Evolutionary conservation across 2,329 filamentous ascomycete species (phyloP).

Genomic region (Aulographum hederae): DNA sequence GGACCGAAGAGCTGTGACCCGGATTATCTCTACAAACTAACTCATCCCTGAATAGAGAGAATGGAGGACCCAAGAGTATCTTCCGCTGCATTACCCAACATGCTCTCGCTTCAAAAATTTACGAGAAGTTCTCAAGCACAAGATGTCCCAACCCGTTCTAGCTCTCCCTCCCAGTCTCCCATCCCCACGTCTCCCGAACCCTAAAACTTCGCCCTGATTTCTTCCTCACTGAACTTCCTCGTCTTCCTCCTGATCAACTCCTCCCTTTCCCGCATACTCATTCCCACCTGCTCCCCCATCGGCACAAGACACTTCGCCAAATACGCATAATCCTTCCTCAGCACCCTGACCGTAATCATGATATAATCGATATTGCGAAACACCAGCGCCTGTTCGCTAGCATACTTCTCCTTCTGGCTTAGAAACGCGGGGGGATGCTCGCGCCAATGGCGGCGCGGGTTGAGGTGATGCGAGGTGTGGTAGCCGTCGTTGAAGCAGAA

Average conservation of each 20-base stretch:
- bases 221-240: conserved; percentile 44
- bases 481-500: conserved; percentile 74
- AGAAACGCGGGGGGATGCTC: conserved; percentile 61
- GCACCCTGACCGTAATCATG: conserved; percentile 50
- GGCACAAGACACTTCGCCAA: conserved; percentile 56
- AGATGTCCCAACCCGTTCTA: too few species aligned
- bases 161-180: too few species aligned
- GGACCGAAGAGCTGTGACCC: too few species aligned
- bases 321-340: conserved; percentile 53
- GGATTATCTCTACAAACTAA: too few species aligned
- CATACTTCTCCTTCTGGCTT: conserved; percentile 48
- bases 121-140: too few species aligned
- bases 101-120: too few species aligned
- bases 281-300: conserved; percentile 49
- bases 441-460: conserved; percentile 63
- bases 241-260: conserved; percentile 47
- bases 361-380: conserved; percentile 72
- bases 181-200: too few species aligned
- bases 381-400: conserved; percentile 48
- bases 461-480: conserved; percentile 65
- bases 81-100: too few species aligned
- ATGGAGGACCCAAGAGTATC: too few species aligned
- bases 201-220: conserved; percentile 45
- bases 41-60: too few species aligned
- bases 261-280: conserved; percentile 45